phyloP scores from a whole-genome alignment of 2,329 filamentous ascomycete species.

The Aureobasidium pullulans region DNA sequence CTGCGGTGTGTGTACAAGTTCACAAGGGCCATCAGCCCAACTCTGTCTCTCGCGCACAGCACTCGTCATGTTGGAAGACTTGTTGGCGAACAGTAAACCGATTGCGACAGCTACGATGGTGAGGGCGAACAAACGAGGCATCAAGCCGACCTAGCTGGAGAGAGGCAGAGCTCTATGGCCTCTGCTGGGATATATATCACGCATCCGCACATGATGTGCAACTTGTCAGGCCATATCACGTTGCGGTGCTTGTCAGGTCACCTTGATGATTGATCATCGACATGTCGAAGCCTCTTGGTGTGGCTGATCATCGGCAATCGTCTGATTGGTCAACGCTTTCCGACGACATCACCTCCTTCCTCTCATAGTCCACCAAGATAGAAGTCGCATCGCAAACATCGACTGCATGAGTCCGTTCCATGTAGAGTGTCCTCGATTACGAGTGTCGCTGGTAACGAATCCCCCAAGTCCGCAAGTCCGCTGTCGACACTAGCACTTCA shows the following conservation, averaged over 20 bases:
- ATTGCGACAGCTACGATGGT: background rate
- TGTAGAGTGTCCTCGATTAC: no score
- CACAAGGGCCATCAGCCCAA: constrained; percentile 3
- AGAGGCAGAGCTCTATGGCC: background rate
- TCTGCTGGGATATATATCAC: background rate
- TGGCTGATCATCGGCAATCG: background rate
- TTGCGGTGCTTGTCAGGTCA: background rate
- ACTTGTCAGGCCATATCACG: constrained; percentile 3
- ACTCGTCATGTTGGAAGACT: background rate
- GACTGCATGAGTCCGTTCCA: no score
- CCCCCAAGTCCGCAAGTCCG: no score
- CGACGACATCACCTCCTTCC: background rate
- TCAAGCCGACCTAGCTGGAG: background rate
- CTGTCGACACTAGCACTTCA: no score
- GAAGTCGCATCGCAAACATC: no score
- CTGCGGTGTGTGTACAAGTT: background rate
- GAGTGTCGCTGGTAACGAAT: no score
- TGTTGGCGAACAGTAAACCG: background rate
- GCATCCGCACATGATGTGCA: background rate
- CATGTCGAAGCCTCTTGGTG: background rate
- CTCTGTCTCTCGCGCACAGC: background rate
- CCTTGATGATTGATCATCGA: background rate
- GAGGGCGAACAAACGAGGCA: background rate
- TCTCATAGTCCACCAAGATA: no score
- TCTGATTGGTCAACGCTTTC: background rate